Evolutionary conservation across 2,329 filamentous ascomycete genomes (phyloP), one percentile per base, ranked within the genome.

Genomic region (Ophiocordyceps camponoti-leonardi): DNA sequence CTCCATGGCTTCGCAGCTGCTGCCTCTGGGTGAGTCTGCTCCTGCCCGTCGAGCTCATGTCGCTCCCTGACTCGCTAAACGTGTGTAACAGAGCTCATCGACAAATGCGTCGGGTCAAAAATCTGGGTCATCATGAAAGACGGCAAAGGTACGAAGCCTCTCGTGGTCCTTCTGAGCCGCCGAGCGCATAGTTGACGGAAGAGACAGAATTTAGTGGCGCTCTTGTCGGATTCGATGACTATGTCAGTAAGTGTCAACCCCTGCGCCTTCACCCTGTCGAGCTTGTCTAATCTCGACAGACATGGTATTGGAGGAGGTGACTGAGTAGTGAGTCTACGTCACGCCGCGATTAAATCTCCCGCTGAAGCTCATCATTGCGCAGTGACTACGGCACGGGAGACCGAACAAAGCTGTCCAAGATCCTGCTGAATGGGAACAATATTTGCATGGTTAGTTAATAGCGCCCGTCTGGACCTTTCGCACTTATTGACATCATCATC

Each of bases 51-150:
- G 20, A 5, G 5, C 31, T 35, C 11, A 2, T 2, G 13, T 16
- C 13, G 20, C 19, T 5, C 33, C 12, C 35, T n/a, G 14, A 13
- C 19, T 19, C 42, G 41, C 47, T 48, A 20, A 47, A 44, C 7
- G 14, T 41, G 26, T 33, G 11, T 4, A 11, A 18, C 58, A 94
- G 92, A 98, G 67, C 79, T 98, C 61, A 96, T 98, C 64, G 92
- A 98, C 71, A 95, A 95, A 67, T 98, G 92, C 62, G 88, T 98
- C 53, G 92, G 92, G 50, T 96, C 88, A 46, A 83, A 83, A 57
- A 96, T 98, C 64, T 95, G 90, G 88, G 88, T 98, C 51, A 79
- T 98, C 57, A 98, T 98, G 92, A 98, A 98, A 68, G 86, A 88
- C 53, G 92, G 96, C 61, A 96, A 95, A 72, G 92, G 92, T 94